Conservation (phyloP, 2,329 filamentous ascomycete species). For the Ophiosphaerella herpotricha region DNA sequence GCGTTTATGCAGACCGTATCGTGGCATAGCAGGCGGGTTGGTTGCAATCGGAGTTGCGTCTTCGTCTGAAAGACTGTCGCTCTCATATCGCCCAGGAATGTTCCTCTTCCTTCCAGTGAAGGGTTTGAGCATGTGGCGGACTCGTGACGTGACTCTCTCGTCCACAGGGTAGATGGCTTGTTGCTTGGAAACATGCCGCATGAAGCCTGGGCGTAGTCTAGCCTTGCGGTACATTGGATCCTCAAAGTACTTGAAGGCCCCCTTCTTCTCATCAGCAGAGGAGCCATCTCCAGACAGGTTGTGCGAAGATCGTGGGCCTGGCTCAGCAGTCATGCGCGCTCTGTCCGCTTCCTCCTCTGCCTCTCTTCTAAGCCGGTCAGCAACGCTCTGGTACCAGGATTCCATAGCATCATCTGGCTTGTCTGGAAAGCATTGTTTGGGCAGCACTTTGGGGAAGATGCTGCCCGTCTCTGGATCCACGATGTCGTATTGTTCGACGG, state of each 20-base stretch:
- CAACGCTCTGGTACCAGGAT: slow-evolving; percentile 81
- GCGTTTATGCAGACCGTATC: slow-evolving; percentile 36
- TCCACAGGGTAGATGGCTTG: slow-evolving; percentile 30
- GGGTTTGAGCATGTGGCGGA: slow-evolving; percentile 44
- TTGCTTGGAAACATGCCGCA: slow-evolving; percentile 45
- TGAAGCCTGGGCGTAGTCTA: slow-evolving; percentile 49
- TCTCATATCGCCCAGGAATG: slow-evolving; percentile 31
- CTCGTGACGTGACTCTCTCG: slow-evolving; percentile 35
- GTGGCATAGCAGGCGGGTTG: slow-evolving; percentile 22
- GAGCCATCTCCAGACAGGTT: slow-evolving; percentile 42
- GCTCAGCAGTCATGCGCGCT: slow-evolving; percentile 28
- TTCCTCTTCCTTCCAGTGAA: slow-evolving; percentile 32
- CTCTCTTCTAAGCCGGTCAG: slow-evolving; percentile 69
- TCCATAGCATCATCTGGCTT: slow-evolving; percentile 79
- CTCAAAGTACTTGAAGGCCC: slow-evolving; percentile 54
- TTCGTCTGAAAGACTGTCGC: slow-evolving; percentile 36
- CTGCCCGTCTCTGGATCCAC: slow-evolving; percentile 69
- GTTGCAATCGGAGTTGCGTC: slow-evolving; percentile 36
- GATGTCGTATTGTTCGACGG: slow-evolving; percentile 77
- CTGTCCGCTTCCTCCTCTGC: slow-evolving; percentile 48
- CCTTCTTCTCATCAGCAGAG: slow-evolving; percentile 49
- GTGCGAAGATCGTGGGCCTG: slow-evolving; percentile 33
- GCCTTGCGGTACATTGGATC: slow-evolving; percentile 56
- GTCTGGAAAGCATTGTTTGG: slow-evolving; percentile 72
- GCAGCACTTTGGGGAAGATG: slow-evolving; percentile 63